Percentiles rank a stretch among this genome's conserved stretches.
Conservation (phyloP, 352 stramenopile genomes). For the Phytophthora pisi region DNA sequence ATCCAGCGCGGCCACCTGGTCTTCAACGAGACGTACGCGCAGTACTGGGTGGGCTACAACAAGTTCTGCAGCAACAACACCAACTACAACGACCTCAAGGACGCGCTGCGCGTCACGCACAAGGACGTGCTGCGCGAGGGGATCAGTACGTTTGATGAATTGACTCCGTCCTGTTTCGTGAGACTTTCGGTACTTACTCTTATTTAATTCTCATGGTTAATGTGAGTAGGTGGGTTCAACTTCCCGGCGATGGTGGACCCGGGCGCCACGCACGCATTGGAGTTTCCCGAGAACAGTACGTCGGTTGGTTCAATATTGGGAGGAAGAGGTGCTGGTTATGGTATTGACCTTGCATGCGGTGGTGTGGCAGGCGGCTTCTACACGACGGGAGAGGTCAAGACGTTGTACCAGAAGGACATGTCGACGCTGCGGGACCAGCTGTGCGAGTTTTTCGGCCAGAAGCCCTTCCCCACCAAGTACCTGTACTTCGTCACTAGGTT, state of each 20-base stretch:
- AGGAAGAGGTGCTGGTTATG: neutral
- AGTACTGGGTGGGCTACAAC: slow-evolving; percentile 92
- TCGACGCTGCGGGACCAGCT: slow-evolving; percentile 64
- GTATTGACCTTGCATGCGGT: neutral
- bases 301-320: neutral
- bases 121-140: slow-evolving; percentile 78
- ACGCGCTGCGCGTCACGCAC: slow-evolving; percentile 65
- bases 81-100: slow-evolving; percentile 74
- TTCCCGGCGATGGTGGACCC: slow-evolving; percentile 71
- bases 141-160: slow-evolving; percentile 58
- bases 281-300: slow-evolving; percentile 66
- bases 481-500: slow-evolving; percentile 88
- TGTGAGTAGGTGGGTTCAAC: slow-evolving; percentile 52
- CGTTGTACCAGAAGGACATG: slow-evolving; percentile 75
- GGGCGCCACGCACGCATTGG: slow-evolving; percentile 60
- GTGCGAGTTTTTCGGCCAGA: slow-evolving; percentile 81
- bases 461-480: slow-evolving; percentile 84
- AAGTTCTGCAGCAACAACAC: slow-evolving; percentile 83
- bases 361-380: slow-evolving; percentile 56
- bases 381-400: slow-evolving; percentile 66
- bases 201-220: neutral
- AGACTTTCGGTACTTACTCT: slow-evolving; percentile 1
- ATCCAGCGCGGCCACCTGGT: slow-evolving; percentile 85
- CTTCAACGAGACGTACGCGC: slow-evolving; percentile 89
- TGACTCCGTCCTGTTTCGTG: neutral